phyloP scores from a whole-genome alignment of 2,329 filamentous ascomycete species.

The Clonostachys chloroleuca region DNA sequence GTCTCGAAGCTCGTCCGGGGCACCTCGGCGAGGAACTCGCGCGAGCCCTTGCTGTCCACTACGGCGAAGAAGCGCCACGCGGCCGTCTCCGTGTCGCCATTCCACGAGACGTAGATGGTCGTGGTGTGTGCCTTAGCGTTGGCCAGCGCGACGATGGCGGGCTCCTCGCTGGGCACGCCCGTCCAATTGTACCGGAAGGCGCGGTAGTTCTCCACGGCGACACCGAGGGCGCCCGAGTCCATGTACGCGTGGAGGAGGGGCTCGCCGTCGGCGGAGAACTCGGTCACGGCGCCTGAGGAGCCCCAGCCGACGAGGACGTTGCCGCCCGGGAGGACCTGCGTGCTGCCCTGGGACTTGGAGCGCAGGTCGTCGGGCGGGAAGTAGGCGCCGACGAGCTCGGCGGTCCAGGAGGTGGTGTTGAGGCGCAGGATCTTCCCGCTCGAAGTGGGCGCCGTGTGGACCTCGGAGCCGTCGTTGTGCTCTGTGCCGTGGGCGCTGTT shows the following conservation, averaged over 20 bases:
- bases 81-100: conserved; percentile 41
- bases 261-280: conserved; percentile 37
- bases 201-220: conserved; percentile 46
- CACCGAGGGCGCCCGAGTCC: conserved; percentile 23
- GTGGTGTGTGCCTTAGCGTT: conserved; percentile 5
- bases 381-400: conserved; percentile 40
- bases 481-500: conserved; percentile 45
- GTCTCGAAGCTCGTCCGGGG: conserved; percentile 39
- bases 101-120: conserved; percentile 46
- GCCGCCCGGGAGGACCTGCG: conserved; percentile 47
- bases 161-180: conserved; percentile 27
- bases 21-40: conserved; percentile 26
- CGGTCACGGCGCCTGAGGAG: conserved; percentile 39
- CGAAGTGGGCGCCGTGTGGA: conserved; percentile 19
- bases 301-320: conserved; percentile 57
- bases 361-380: conserved; percentile 43
- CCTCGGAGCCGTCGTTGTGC: conserved; percentile 18
- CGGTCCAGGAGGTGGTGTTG: conserved; percentile 37
- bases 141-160: conserved; percentile 13
- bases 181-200: conserved; percentile 50
- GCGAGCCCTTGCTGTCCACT: conserved; percentile 23
- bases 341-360: conserved; percentile 41
- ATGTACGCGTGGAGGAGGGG: conserved; percentile 48
- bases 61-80: conserved; percentile 44
- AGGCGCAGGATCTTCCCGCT: conserved; percentile 43